A percentile compares a stretch with the other conserved stretches of the same genome.
Conservation (phyloP, 345 rosid species). For the Moricandia arvensis region DNA sequence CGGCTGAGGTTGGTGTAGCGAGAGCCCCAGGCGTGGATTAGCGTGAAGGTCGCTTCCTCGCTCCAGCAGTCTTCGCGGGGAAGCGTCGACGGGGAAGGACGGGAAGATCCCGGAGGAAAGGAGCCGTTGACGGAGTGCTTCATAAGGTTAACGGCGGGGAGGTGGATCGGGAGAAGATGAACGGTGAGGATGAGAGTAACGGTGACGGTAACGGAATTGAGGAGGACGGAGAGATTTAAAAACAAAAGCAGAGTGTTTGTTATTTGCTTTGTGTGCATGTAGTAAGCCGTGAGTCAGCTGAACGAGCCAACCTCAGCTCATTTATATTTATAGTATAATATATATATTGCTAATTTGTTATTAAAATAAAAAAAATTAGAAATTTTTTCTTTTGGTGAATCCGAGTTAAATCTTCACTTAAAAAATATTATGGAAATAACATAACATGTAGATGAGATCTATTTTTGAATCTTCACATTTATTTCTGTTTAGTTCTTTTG, state of each 20-base stretch:
- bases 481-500: neutral
- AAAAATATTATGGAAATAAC: neutral
- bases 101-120: slow-evolving; percentile 41
- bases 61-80: slow-evolving; percentile 98
- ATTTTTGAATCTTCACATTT: neutral
- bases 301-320: neutral
- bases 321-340: slow-evolving; percentile 1
- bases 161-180: slow-evolving; percentile 22
- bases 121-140: slow-evolving; percentile 43
- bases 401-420: neutral
- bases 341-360: neutral
- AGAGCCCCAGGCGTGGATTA: slow-evolving; percentile 90
- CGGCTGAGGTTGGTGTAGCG: slow-evolving; percentile 83
- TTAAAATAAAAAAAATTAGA: neutral
- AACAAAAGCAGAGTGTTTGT: slow-evolving; percentile 11
- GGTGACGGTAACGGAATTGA: slow-evolving; percentile 35
- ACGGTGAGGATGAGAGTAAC: slow-evolving; percentile 31
- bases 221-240: slow-evolving; percentile 20
- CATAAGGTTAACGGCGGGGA: slow-evolving; percentile 21
- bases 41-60: slow-evolving; percentile 94
- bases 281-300: slow-evolving; percentile 11
- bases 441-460: neutral
- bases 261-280: slow-evolving; percentile 22
- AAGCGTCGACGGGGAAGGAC: slow-evolving; percentile 50
- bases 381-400: neutral